Evolutionary conservation across 2,329 filamentous ascomycete genomes (phyloP).

Genomic region (Didymellaceae sp.): DNA sequence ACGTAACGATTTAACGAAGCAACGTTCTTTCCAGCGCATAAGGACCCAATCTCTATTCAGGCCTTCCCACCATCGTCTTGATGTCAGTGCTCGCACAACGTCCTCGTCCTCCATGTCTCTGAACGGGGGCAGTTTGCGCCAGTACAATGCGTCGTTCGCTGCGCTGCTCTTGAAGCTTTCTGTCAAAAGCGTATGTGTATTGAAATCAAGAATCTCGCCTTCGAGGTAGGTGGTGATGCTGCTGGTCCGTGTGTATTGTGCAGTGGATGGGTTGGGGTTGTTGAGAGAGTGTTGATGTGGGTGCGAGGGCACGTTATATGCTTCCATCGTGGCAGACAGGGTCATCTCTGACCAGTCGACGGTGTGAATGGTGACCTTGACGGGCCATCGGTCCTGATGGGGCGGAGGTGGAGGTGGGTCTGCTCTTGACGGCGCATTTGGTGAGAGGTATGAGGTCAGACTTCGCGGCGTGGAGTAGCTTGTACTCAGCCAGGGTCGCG

Average conservation of each 20-base stretch:
- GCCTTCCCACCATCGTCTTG: conserved; percentile 43
- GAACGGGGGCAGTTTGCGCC: conserved; percentile 57
- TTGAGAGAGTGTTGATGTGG: conserved; percentile 36
- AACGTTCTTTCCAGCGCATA: conserved; percentile 64
- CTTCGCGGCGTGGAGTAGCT: conserved; percentile 38
- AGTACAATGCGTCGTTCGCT: conserved; percentile 56
- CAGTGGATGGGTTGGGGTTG: conserved; percentile 14
- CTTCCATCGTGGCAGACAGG: conserved; percentile 72
- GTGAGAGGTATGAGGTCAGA: conserved; percentile 23
- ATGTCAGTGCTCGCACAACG: conserved; percentile 54
- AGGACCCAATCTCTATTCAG: conserved; percentile 59
- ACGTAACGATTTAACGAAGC: conserved; percentile 52
- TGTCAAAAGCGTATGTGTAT: conserved; percentile 59
- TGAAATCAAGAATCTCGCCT: conserved; percentile 71
- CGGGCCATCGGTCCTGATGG: conserved; percentile 68
- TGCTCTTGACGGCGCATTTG: conserved; percentile 21
- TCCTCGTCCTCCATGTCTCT: conserved; percentile 48
- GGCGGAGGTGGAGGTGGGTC: not conserved
- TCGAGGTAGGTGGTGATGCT: conserved; percentile 70
- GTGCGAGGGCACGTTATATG: conserved; percentile 67
- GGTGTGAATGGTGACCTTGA: conserved; percentile 69
- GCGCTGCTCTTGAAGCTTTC: conserved; percentile 55
- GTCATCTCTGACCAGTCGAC: conserved; percentile 68
- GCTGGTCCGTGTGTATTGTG: conserved; percentile 44
- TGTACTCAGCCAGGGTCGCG: conserved; percentile 49